These are phyloP conservation scores for Mycena venus DNA, from an alignment of 768 basidiomycete species.

Conservation along the genomic window DNA sequence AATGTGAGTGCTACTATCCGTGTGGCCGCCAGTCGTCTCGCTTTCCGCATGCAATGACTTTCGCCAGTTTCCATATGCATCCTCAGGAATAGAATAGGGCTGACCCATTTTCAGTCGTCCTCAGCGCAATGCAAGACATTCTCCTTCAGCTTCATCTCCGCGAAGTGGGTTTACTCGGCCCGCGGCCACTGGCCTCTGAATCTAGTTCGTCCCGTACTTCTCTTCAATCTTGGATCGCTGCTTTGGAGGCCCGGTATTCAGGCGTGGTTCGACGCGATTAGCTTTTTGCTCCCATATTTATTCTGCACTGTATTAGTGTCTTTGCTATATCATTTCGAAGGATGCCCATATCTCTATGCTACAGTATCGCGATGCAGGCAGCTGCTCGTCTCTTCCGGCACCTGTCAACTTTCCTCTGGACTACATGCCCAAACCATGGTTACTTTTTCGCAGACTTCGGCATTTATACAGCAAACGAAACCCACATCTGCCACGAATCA, in stretches of 20 bases:
- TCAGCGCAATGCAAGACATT: constrained; percentile 1
- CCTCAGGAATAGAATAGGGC: background rate
- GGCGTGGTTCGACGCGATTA: background rate
- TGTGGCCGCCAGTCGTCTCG: constrained; percentile 65
- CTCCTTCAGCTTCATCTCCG: constrained; percentile 3
- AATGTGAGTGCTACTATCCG: constrained; percentile 42
- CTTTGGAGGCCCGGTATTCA: background rate
- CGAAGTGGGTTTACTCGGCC: constrained; percentile 1
- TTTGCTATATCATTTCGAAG: background rate
- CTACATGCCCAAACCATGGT: no score
- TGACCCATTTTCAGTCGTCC: constrained; percentile 8
- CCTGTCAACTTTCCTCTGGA: no score
- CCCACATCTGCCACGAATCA: background rate
- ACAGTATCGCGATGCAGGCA: background rate
- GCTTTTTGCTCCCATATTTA: background rate
- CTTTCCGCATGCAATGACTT: constrained; percentile 85
- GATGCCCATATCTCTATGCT: background rate
- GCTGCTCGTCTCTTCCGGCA: background rate
- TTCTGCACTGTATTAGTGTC: background rate
- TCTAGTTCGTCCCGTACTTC: background rate
- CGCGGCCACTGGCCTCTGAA: constrained; percentile 4
- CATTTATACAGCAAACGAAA: background rate
- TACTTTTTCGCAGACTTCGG: background rate
- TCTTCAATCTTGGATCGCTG: background rate
- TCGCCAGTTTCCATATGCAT: constrained; percentile 1